Percentiles rank a stretch among this genome's conserved stretches.
Evolutionary conservation across 73 alveolate species (phyloP).

Genomic region (Paramecium pentaurelia): DNA sequence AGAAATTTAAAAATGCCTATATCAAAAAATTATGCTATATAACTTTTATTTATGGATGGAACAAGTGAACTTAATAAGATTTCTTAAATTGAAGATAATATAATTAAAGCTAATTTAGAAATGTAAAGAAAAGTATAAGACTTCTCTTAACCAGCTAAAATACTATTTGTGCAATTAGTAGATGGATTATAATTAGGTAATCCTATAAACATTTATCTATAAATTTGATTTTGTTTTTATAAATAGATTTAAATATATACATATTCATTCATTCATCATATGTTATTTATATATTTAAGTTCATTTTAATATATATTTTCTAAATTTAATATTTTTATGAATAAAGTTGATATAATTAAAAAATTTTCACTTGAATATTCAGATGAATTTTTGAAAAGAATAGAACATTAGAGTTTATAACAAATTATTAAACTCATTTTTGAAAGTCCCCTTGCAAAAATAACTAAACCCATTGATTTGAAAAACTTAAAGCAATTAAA

Average conservation of each 20-base stretch:
- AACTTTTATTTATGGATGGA: not conserved
- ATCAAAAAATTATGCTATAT: not conserved
- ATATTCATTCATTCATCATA: not conserved
- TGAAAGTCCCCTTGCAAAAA: not conserved
- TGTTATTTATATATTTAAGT: not conserved
- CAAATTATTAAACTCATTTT: not conserved
- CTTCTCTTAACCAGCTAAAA: not conserved
- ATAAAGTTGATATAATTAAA: not conserved
- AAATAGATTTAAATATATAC: not conserved
- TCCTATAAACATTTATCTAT: not conserved
- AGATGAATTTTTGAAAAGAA: not conserved
- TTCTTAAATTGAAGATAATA: not conserved
- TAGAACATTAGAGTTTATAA: not conserved
- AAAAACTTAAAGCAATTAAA: not conserved
- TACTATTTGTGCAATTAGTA: not conserved
- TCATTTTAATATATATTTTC: not conserved
- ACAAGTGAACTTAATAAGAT: not conserved
- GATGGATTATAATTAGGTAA: not conserved
- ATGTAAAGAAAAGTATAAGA: not conserved
- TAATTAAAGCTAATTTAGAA: not conserved
- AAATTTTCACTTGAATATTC: not conserved
- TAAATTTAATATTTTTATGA: not conserved
- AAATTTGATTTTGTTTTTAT: not conserved
- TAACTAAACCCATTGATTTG: not conserved
- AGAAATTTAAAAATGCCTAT: not conserved